Percentiles rank a stretch among this genome's conserved stretches.
Conservation (phyloP, 225 moss, liverwort and hornwort species). For the Rhytidiadelphus loreus region DNA sequence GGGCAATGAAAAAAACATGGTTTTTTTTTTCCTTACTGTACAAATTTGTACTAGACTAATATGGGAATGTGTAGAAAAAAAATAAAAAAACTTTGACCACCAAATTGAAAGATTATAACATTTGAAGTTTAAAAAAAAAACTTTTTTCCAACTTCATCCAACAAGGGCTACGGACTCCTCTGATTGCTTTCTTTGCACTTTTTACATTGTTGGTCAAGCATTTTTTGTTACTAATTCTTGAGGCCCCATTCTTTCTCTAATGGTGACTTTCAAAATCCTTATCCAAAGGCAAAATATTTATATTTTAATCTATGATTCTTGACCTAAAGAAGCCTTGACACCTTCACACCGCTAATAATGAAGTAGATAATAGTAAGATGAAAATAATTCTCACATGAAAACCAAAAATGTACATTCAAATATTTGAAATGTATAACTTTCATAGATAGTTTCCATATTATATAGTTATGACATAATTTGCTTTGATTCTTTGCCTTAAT, state of each 20-base stretch:
- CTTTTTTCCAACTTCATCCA: rapidly evolving
- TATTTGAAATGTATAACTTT: background rate
- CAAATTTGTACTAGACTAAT: background rate
- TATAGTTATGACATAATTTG: no score
- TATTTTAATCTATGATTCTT: background rate
- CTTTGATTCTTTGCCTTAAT: background rate
- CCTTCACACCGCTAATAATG: background rate
- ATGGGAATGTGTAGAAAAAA: background rate
- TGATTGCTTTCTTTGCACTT: background rate
- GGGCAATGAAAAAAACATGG: no score
- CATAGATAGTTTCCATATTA: background rate
- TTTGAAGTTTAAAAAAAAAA: no score
- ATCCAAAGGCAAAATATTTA: background rate
- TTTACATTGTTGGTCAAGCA: rapidly evolving
- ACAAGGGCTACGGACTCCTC: rapidly evolving
- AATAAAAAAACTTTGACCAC: rapidly evolving
- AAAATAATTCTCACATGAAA: background rate
- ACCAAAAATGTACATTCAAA: background rate
- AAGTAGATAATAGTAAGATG: no score
- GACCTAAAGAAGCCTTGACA: no score
- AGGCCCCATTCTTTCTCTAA: no score
- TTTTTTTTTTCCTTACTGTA: background rate
- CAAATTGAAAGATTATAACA: background rate
- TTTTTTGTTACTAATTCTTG: rapidly evolving
- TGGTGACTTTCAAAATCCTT: background rate